phyloP scores from a whole-genome alignment of 2,329 filamentous ascomycete genomes.

The Cercospora zeina region DNA sequence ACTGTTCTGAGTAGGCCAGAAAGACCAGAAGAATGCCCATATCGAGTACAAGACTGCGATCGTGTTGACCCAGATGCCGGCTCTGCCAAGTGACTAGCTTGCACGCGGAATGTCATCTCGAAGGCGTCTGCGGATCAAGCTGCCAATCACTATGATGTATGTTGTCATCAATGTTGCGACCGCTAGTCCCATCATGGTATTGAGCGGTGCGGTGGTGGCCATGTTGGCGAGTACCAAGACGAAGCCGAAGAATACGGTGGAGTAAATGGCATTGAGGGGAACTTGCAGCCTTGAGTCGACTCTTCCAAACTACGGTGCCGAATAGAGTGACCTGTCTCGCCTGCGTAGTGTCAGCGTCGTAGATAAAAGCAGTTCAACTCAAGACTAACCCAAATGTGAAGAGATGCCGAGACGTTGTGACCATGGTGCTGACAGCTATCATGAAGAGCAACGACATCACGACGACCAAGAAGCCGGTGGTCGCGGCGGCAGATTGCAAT shows the following conservation, averaged over 20 bases:
- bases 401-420: slow-evolving; percentile 44
- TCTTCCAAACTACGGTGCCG: slow-evolving; percentile 40
- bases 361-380: slow-evolving; percentile 28
- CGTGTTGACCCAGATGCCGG: slow-evolving; percentile 43
- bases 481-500: slow-evolving; percentile 34
- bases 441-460: slow-evolving; percentile 41
- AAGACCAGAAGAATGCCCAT: slow-evolving; percentile 44
- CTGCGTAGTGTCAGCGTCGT: slow-evolving; percentile 8
- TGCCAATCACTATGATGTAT: slow-evolving; percentile 45
- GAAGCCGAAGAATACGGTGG: slow-evolving; percentile 38
- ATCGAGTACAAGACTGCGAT: slow-evolving; percentile 41
- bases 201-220: slow-evolving; percentile 43
- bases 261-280: slow-evolving; percentile 36
- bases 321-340: slow-evolving; percentile 46
- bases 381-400: slow-evolving; percentile 44
- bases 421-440: slow-evolving; percentile 44
- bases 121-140: slow-evolving; percentile 43
- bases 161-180: slow-evolving; percentile 45
- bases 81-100: slow-evolving; percentile 43
- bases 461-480: slow-evolving; percentile 38
- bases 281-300: slow-evolving; percentile 29
- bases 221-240: slow-evolving; percentile 38
- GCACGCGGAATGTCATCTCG: slow-evolving; percentile 41
- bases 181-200: slow-evolving; percentile 47
- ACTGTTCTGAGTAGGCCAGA: slow-evolving; percentile 45